Evolutionary conservation across 1,284 basidiomycete species (phyloP), one percentile per base, ranked within the genome.

Genomic region (Ganoderma sinense): DNA sequence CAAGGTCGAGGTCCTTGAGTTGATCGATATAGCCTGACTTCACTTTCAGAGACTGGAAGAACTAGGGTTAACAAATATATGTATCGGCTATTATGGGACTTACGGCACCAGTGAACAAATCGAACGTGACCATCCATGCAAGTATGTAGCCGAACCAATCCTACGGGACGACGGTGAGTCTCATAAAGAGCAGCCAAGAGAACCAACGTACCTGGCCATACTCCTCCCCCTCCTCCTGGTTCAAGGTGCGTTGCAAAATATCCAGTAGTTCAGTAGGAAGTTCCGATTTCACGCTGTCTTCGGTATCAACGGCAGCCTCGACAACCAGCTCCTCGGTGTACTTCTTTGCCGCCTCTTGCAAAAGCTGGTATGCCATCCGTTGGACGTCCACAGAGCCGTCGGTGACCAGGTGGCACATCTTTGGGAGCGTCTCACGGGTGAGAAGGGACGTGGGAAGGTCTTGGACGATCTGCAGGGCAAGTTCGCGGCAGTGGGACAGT

Each of bases 81-180:
- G 18, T 29, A 55, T 20, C 41, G 55, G 20, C 11, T 18, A 4
- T 41, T 16, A 36, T 1, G 10, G 67, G 23, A 84, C 93, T 74
- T 78, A 97, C 96, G 11, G 96, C 93, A 78, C 94, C 89, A 41
- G 87, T 85, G 80, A 99, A 99, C 69, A 95, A 87, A 77, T 97
- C 94, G 73, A 99, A 93, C 0, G 93, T 78, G 5, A 96, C 83
- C 89, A 98, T 94, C 97, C 97, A 99, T 10, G 88, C 88, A 4
- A 99, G 85, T n/a, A 99, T 83, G 76, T 91, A 88, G 5, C 89
- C 89, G 71, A 92, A 88, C 5, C 86, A 75, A 62, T 82, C 82
- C 85, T 89, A 72, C 33, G 43, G 33, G 39, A 18, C 13, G 18
- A 2, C 26, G 16, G 31, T 74, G 26, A 72, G 62, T 10, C 4